Base-by-base conservation (phyloP, 495 filamentous ascomycete genomes). In the Cenococcum geophilum region DNA sequence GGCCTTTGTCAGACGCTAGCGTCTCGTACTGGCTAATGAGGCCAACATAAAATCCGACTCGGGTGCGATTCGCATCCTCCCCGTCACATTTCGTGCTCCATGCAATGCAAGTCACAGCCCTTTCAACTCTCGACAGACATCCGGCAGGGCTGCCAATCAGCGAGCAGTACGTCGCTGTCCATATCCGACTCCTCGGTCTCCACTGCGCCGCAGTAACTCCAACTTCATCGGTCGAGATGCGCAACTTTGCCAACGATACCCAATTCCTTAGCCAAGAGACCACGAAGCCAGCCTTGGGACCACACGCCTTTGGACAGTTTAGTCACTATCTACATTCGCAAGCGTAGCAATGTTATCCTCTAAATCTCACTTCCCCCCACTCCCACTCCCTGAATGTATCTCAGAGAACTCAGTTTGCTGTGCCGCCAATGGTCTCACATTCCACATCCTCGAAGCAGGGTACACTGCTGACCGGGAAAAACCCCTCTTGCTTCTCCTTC, bases 401-500 rank as follows among this genome's bases (percentile, higher is more conserved):
- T 83, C 65, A 76, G 71, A 55, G 77, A 79, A 53, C 37, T 62
- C 53, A 48, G 58, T 68, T 18, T 32, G 61, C 35, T 68, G 65
- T 53, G n/a, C 27, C 21, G 20, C 65, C 47, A 68, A 59, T 56
- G 77, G 78, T 59, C 77, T 88, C 27, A 82, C 70, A 22, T 85
- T 80, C 73, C 85, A 89, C 74, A 69, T 85, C 58, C 75, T 88
- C 32, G 79, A 81, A 66, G 75, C 83, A 18, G 83, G 82, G 23
- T 56, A 68, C 16, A 71, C 72, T 34, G 72, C 72, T 14, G 79
- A 57, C 11, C 49, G 57, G 18, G 18, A 61, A 53, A 64, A 75
- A 18, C 84, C 83, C 0, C 77, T 88, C 49, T 72, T 89, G 34
- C 70, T 88, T 20, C 80, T 86, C 61, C 76, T 82, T 56, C 86